Evolutionary conservation across 495 filamentous ascomycete genomes (phyloP).

Genomic region (Collariella sp.): DNA sequence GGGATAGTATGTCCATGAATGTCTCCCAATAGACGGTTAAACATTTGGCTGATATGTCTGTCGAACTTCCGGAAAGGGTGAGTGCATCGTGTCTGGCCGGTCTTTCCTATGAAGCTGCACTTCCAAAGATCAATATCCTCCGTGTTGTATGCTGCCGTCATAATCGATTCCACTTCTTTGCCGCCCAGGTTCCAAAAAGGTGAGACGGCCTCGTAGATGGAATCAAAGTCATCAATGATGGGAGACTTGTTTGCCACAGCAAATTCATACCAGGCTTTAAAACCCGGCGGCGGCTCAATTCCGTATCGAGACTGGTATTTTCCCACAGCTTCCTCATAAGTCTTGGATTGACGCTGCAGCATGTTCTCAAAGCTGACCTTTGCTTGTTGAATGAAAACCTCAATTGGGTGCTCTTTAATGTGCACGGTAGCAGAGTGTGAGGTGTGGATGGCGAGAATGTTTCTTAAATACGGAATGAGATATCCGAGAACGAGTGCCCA

Average conservation of each 20-base stretch:
- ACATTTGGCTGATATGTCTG: constrained; percentile 13
- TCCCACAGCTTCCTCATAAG: constrained; percentile 31
- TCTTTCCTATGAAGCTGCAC: constrained; percentile 15
- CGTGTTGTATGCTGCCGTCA: constrained; percentile 3
- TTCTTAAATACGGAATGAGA: constrained; percentile 16
- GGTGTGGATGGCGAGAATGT: constrained; percentile 5
- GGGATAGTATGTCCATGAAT: constrained; percentile 56
- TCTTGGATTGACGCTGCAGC: constrained; percentile 40
- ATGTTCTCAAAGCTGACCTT: constrained; percentile 30
- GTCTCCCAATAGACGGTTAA: constrained; percentile 46
- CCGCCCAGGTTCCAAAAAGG: constrained; percentile 26
- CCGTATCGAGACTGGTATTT: constrained; percentile 49
- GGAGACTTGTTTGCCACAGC: constrained; percentile 49
- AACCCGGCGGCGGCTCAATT: constrained; percentile 48
- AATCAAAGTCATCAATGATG: constrained; percentile 66
- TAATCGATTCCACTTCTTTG: constrained; percentile 13
- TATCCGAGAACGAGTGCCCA: constrained; percentile 15
- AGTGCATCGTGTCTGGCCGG: constrained; percentile 17
- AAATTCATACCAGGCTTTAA: constrained; percentile 59
- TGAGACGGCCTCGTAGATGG: constrained; percentile 21
- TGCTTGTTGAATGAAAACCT: constrained; percentile 35
- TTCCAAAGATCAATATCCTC: constrained; percentile 21
- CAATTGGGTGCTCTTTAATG: constrained; percentile 36
- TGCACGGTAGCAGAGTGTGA: constrained; percentile 1
- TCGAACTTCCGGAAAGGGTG: constrained; percentile 22